phyloP scores from a whole-genome alignment of 306 rosid species.

The Begonia peltatifolia region DNA sequence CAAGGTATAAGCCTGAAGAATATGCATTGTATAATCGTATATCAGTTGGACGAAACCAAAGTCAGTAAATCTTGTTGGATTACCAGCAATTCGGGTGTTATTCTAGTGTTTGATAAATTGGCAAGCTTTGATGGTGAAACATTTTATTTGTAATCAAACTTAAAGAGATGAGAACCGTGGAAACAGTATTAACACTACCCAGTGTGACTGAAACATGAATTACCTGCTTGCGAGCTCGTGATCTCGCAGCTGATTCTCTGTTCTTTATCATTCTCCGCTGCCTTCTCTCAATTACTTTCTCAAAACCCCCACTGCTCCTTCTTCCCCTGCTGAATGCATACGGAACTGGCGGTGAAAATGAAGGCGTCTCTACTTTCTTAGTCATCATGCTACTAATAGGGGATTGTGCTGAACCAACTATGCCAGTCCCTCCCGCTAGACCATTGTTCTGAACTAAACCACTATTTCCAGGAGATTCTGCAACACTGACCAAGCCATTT shows the following conservation, averaged over 20 bases:
- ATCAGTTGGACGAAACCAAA: background rate
- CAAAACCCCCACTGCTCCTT: conserved; percentile 36
- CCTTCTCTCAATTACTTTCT: conserved; percentile 90
- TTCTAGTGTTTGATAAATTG: background rate
- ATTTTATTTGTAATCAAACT: too few species aligned
- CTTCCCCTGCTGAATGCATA: conserved; percentile 57
- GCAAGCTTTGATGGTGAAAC: background rate
- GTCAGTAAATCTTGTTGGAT: too few species aligned
- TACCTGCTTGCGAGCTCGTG: conserved; percentile 98
- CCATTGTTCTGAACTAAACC: conserved; percentile 25
- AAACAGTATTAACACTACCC: too few species aligned
- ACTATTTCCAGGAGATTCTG: conserved; percentile 38
- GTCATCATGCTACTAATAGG: conserved; percentile 29
- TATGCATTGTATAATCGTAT: background rate
- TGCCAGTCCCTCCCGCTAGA: conserved; percentile 22
- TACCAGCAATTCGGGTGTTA: too few species aligned
- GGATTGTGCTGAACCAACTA: conserved; percentile 38
- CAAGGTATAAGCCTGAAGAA: conserved; percentile 72
- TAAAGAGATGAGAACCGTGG: too few species aligned
- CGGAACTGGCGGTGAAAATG: conserved; percentile 60
- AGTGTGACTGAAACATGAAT: background rate
- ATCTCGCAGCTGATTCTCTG: conserved; percentile 95
- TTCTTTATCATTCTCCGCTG: conserved; percentile 94
- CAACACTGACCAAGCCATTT: conserved; percentile 27
- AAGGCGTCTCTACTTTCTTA: conserved; percentile 22